phyloP scores from a whole-genome alignment of 345 rosid genomes.

The Citrus mangshanensis region DNA sequence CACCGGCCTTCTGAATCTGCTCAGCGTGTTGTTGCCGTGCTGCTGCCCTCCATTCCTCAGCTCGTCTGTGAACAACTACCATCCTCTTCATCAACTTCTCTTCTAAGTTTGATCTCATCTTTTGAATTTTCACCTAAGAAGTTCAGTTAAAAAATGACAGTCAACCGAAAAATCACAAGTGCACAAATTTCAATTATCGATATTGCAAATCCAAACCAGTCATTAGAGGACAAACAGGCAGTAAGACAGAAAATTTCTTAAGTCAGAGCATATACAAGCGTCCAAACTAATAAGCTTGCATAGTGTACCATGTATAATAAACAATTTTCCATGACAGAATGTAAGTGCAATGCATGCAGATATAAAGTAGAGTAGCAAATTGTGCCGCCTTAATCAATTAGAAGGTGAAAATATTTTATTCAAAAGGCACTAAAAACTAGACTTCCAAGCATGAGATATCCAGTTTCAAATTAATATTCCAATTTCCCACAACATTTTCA shows the following conservation, averaged over 20 bases:
- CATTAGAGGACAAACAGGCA: background rate
- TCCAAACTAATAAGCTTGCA: background rate
- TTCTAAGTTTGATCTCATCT: constrained; percentile 83
- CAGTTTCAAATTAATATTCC: constrained; percentile 24
- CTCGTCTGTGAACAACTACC: constrained; percentile 64
- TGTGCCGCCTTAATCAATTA: background rate
- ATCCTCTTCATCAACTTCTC: constrained; percentile 89
- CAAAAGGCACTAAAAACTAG: constrained; percentile 13
- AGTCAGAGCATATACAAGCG: background rate
- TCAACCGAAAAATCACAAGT: background rate
- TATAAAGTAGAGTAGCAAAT: background rate
- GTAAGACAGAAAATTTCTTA: background rate
- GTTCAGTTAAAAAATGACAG: background rate
- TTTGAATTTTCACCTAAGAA: constrained; percentile 78
- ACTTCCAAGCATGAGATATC: constrained; percentile 28
- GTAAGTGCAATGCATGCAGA: constrained; percentile 1
- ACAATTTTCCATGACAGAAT: background rate
- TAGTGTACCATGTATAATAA: background rate
- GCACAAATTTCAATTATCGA: background rate
- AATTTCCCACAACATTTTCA: constrained; percentile 27
- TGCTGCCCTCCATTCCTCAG: constrained; percentile 77
- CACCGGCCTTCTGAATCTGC: constrained; percentile 51
- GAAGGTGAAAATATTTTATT: constrained; percentile 19
- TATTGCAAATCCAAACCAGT: background rate
- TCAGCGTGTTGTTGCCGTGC: constrained; percentile 61